Conservation (phyloP, 1,284 basidiomycete genomes). For the Boletellus sp. region DNA sequence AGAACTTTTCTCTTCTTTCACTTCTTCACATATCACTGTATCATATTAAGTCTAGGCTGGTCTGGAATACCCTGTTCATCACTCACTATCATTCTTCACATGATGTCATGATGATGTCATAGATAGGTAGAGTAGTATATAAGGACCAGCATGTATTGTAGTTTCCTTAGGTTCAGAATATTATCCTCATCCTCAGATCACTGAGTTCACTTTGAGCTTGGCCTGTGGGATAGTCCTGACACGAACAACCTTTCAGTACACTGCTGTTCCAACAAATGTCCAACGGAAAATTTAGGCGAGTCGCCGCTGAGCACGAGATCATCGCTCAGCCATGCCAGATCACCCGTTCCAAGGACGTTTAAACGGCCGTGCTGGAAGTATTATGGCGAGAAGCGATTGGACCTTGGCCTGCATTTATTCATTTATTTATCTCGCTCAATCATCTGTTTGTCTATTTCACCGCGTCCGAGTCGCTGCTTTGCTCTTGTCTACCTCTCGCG, state of each 20-base stretch:
- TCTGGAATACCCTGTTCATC: too few relatives aligned
- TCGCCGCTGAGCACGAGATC: conserved; percentile 4
- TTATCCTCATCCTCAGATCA: too few relatives aligned
- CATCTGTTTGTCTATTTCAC: neutral
- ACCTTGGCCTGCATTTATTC: neutral
- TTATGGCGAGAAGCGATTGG: neutral
- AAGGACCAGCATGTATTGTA: too few relatives aligned
- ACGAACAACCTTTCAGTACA: neutral
- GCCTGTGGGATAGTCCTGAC: too few relatives aligned
- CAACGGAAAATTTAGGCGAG: conserved; percentile 2
- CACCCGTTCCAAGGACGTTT: conserved; percentile 1
- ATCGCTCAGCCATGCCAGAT: conserved; percentile 3
- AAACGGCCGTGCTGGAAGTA: conserved; percentile 3
- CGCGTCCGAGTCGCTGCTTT: neutral
- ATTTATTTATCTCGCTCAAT: neutral
- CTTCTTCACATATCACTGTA: too few relatives aligned
- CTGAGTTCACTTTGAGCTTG: too few relatives aligned
- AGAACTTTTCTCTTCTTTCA: too few relatives aligned
- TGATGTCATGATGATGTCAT: too few relatives aligned
- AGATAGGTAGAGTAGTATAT: too few relatives aligned
- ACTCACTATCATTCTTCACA: too few relatives aligned
- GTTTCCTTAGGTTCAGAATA: too few relatives aligned
- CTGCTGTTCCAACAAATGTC: conserved; percentile 5
- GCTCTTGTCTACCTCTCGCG: neutral
- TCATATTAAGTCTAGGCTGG: too few relatives aligned